Evolutionary conservation across 1,139 yeast species (phyloP), one percentile per base, ranked within the genome.

Genomic region (Nakaseomyces delphensis): DNA sequence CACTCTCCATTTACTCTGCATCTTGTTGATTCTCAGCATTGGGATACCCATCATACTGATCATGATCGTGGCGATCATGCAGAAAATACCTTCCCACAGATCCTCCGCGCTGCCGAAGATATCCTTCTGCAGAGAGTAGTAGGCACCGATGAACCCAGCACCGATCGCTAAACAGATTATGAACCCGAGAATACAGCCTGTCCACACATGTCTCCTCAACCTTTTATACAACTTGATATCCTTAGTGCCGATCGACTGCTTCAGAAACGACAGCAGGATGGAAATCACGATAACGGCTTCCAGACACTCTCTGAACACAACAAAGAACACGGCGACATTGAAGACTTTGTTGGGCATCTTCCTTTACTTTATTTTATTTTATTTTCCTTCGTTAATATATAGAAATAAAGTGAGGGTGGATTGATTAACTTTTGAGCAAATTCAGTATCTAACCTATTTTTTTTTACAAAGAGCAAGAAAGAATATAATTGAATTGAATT

Each of bases 11-110:
- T 86, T 86, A 48, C 77, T 77, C 65, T 84, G 85, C 86, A 86
- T 77, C 58, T 83, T 80, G 65, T 85, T 86, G 59, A 87, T 76
- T 52, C 96, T 70, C 51, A 87, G 70, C 70, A 87, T 75, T 10
- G 95, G 86, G 40, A 86, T 66, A 38, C 96, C 96, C 96, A 87
- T 86, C 42, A 83, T 67, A 4, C 95, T 81, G 58, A 87, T 87
- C 67, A 87, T 80, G 8, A 80, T 55, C 21, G 93, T 76, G 5
- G 95, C 87, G 48, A 86, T 66, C 47, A 87, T 69, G 53, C 93
- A 84, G 62, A 87, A 87, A 8, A 80, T 66, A 38, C 95, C 96
- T 66, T 87, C 96, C 96, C 96, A 87, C 38, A 86, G 62, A 55
- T 93, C 75, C 61, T 87, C 96, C 1, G 96, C 77, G 44, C 73